Evolutionary conservation across 1,284 basidiomycete genomes (phyloP), one percentile per base, ranked within the genome.

Genomic region (Xerocomus cyaneibrunnescens): DNA sequence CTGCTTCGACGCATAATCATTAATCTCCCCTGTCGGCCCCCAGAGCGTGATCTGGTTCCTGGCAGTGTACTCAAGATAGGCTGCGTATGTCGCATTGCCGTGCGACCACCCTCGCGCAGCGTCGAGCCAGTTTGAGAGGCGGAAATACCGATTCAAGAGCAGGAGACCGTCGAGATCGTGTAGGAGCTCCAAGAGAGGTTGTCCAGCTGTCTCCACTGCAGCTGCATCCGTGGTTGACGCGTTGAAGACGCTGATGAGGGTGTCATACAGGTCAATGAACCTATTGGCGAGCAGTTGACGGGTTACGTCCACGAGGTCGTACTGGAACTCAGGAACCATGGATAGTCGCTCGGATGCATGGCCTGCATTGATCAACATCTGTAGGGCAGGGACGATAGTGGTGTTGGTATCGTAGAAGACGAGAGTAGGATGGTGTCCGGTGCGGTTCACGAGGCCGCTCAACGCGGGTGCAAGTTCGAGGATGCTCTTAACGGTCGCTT

Each of bases 1-100:
- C 56, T 74, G 72, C 54, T 77, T 76, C 16, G 74, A 74, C 28
- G 75, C 75, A 50, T 76, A 76, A 52, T 74, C 72, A 52, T 69
- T 69, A 60, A 72, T 73, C 60, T 74, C 63, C n/a, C 73, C 74
- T 22, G 64, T 62, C 3, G 74, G 73, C n/a, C 76, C 76, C 74
- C 75, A 77, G 25, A 76, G 68, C 27, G 71, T 73, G 57, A 77
- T 67, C 60, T 76, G 75, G 59, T 76, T 76, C 30, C 74, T 68
- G 13, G 75, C 72, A 47, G 72, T 66, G 55, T 71, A 74, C 54
- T 72, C 72, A 34, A 76, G 65, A 48, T 70, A 72, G 22, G 59
- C 59, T 0, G 64, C 69, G 48, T 74, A 74, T n/a, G 67, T 59
- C 48, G 50, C 41, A 28, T 72, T 64, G 13, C 46, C 57, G 23